Evolutionary conservation across 257 asterid species (phyloP), one percentile per base, ranked within the genome.

Genomic region (Forsythia suspensa): DNA sequence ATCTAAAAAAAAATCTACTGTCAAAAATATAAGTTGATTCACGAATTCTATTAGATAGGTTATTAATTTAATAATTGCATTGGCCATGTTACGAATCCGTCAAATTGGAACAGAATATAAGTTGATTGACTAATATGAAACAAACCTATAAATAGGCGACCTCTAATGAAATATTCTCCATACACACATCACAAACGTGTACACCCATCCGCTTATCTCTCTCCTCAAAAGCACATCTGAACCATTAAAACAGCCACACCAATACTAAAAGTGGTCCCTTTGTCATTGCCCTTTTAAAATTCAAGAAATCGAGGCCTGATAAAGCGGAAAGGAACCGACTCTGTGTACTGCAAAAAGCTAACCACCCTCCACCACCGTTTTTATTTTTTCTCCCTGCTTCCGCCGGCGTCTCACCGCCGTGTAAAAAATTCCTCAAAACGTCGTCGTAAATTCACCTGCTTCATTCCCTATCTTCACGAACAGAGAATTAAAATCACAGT

Each of bases 251-350:
- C 1, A 11, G 73, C 81, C 88, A 76, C 71, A 77, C 79, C 83
- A 78, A 77, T 82, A 68, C 24, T 74, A 11, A 18, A 37, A 8
- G n/a, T 16, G 83, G 85, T 76, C 81, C 75, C 82, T 71, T 39
- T 51, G 59, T 36, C n/a, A 38, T 59, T 41, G 73, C 81, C 74
- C 34, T 51, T 86, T 75, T 43, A 81, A 74, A 82, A 51, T 44
- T 74, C 55, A 82, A 84, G 83, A 80, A 83, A 78, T 72, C 71
- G 78, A 83, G 76, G 86, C 85, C 92, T 82, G 24, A 59, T 63
- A 85, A 79, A 81, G 89, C 92, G 92, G 91, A 91, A 90, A 85
- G 80, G 75, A 87, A 87, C 89, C 81, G 82, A 84, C 84, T 83
- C 71, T 43, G 11, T 71, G 59, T 40, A 42, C 71, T 16, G 5